A percentile compares a stretch with the other conserved stretches of the same genome.
phyloP scores from a whole-genome alignment of 768 basidiomycete species.

The Jaapia argillacea region DNA sequence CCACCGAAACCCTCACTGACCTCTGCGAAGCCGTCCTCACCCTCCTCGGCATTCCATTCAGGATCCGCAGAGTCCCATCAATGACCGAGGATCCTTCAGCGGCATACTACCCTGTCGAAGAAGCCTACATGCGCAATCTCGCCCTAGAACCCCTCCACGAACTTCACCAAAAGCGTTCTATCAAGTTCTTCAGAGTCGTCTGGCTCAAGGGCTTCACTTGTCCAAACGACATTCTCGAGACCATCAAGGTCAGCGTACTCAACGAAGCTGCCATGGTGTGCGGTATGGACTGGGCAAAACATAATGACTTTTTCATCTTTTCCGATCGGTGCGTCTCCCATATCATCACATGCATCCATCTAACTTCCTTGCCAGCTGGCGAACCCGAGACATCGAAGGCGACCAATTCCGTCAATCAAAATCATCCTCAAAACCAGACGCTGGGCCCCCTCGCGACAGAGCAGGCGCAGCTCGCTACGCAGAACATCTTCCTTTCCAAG shows the following conservation, averaged over 20 bases:
- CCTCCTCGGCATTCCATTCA: conserved; percentile 85
- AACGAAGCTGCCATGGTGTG: conserved; percentile 98
- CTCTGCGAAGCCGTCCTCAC: conserved; percentile 93
- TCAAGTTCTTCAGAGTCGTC: conserved; percentile 84
- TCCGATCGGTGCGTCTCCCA: conserved; percentile 71
- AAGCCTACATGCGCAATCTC: conserved; percentile 88
- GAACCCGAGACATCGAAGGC: conserved; percentile 95
- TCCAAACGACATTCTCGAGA: conserved; percentile 96
- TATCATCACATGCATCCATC: conserved; percentile 1
- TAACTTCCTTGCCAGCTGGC: conserved; percentile 39
- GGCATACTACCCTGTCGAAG: conserved; percentile 93
- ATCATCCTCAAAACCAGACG: conserved; percentile 82
- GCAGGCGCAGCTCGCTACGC: conserved; percentile 76
- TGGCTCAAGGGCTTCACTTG: conserved; percentile 99
- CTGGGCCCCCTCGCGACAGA: conserved; percentile 86
- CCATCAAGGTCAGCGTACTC: conserved; percentile 77
- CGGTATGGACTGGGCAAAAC: conserved; percentile 99
- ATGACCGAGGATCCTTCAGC: conserved; percentile 87
- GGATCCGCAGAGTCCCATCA: conserved; percentile 82
- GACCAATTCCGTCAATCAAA: conserved; percentile 97
- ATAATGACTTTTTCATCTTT: conserved; percentile 95
- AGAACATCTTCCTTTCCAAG: conserved; percentile 93
- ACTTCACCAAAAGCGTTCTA: conserved; percentile 60
- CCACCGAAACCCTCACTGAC: conserved; percentile 89
- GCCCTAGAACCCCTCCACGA: conserved; percentile 87